phyloP scores from a whole-genome alignment of 345 rosid genomes.

The Camelina sativa region DNA sequence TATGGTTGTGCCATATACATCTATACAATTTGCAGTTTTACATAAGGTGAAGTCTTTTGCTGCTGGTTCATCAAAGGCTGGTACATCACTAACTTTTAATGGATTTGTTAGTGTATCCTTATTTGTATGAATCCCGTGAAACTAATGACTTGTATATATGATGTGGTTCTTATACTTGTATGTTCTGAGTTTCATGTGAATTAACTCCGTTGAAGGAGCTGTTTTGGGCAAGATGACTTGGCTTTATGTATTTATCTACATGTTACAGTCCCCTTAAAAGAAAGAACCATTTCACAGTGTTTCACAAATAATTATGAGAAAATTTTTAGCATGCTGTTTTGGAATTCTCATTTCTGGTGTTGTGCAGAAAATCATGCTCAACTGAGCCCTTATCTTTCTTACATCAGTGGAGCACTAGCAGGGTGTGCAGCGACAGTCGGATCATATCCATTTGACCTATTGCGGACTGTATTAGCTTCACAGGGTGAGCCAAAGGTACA shows the following conservation, averaged over 20 bases:
- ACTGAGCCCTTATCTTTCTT: constrained; percentile 26
- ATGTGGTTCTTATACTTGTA: not conserved
- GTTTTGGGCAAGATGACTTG: not conserved
- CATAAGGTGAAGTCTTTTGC: constrained; percentile 27
- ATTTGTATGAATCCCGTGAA: not conserved
- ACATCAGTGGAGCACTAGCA: constrained; percentile 22
- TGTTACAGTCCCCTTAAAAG: not conserved
- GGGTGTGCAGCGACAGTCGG: constrained; percentile 23
- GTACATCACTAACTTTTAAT: constrained; percentile 1
- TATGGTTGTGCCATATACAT: constrained; percentile 22
- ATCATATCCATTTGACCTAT: constrained; percentile 13
- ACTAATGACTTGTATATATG: not conserved
- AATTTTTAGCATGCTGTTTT: not conserved
- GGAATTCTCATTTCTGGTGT: not conserved
- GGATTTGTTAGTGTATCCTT: not conserved
- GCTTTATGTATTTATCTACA: not conserved
- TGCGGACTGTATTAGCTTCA: constrained; percentile 27
- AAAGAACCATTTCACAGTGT: not conserved
- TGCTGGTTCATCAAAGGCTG: constrained; percentile 25
- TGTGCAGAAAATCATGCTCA: constrained; percentile 23
- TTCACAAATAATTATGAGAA: not conserved
- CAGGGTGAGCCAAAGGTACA: constrained; percentile 32
- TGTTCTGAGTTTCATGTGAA: not conserved
- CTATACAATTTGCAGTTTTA: constrained; percentile 26
- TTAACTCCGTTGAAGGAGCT: not conserved